Percentiles rank a stretch among this genome's conserved stretches.
These are phyloP conservation scores for Falciphora oryzae DNA, from an alignment of 2,329 filamentous ascomycete genomes.

Conservation along the genomic window DNA sequence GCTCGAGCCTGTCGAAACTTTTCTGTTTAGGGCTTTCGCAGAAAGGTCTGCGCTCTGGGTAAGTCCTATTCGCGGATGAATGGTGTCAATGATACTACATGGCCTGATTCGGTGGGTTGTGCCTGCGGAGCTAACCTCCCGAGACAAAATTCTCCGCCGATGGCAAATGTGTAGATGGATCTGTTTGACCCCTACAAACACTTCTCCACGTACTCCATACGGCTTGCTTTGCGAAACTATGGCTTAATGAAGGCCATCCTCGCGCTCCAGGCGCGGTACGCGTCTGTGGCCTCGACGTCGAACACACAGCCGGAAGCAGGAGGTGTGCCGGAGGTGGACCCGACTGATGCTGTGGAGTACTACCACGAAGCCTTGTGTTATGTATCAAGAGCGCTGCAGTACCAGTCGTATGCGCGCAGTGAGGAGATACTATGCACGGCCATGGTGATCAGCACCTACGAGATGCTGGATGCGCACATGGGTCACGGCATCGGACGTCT, in stretches of 20 bases:
- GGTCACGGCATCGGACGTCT: not conserved
- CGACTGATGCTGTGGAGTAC: slow-evolving; percentile 39
- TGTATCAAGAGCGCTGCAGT: slow-evolving; percentile 52
- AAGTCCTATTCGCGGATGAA: not conserved
- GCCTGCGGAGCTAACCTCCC: not conserved
- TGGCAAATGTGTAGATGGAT: slow-evolving; percentile 14
- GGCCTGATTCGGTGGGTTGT: not conserved
- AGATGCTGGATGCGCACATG: slow-evolving; percentile 49
- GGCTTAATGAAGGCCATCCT: slow-evolving; percentile 18
- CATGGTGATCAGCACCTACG: slow-evolving; percentile 56
- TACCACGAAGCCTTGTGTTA: slow-evolving; percentile 60
- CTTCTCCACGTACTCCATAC: slow-evolving; percentile 10
- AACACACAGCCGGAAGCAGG: not conserved
- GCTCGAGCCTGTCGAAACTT: slow-evolving; percentile 21
- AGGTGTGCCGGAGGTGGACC: not conserved
- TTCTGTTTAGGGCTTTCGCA: slow-evolving; percentile 24
- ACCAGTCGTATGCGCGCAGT: slow-evolving; percentile 50
- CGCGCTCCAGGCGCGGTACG: slow-evolving; percentile 12
- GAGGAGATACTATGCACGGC: slow-evolving; percentile 54
- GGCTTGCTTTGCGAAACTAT: slow-evolving; percentile 12
- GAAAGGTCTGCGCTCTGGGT: slow-evolving; percentile 19
- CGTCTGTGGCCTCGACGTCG: not conserved
- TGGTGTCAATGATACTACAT: not conserved
- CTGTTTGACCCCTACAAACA: slow-evolving; percentile 7
- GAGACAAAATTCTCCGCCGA: not conserved